These are phyloP conservation scores for Leptographium procerum DNA, from an alignment of 2,329 filamentous ascomycete genomes.

Conservation along the genomic window DNA sequence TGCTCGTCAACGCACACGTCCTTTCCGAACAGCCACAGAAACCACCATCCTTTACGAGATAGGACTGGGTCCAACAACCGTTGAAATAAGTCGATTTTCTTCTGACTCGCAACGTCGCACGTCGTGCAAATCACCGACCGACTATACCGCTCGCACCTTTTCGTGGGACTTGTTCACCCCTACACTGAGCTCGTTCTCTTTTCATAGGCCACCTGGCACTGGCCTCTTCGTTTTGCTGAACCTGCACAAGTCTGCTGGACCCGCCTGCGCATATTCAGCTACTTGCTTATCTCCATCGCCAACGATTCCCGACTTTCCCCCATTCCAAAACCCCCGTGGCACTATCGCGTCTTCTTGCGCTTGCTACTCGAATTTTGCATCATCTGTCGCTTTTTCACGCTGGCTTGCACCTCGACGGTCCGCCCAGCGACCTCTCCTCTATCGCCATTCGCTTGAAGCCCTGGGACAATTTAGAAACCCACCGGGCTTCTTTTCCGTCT, in stretches of 20 bases:
- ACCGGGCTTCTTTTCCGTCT: slow-evolving; percentile 8
- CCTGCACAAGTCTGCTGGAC: not conserved
- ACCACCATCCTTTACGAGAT: slow-evolving; percentile 16
- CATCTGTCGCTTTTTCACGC: slow-evolving; percentile 3
- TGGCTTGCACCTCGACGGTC: slow-evolving; percentile 16
- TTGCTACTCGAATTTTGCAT: not conserved
- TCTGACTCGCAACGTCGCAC: slow-evolving; percentile 25
- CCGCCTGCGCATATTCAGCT: not conserved
- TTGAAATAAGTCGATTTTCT: slow-evolving; percentile 13
- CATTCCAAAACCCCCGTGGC: not conserved
- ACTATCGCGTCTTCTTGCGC: not conserved
- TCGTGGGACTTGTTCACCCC: slow-evolving; percentile 19
- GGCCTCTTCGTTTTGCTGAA: not conserved
- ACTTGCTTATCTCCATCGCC: not conserved
- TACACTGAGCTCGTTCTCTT: not conserved
- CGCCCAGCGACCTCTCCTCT: slow-evolving; percentile 1
- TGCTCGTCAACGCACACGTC: not conserved
- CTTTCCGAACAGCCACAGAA: not conserved
- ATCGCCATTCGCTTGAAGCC: slow-evolving; percentile 17
- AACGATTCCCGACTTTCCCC: not conserved
- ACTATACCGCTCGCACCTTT: slow-evolving; percentile 16
- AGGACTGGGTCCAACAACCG: slow-evolving; percentile 4
- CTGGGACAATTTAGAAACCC: slow-evolving; percentile 4
- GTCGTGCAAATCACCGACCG: slow-evolving; percentile 18
- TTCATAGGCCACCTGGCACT: not conserved